phyloP scores from a whole-genome alignment of 805 yeast species.

The Helenozyma rhizophorensis region DNA sequence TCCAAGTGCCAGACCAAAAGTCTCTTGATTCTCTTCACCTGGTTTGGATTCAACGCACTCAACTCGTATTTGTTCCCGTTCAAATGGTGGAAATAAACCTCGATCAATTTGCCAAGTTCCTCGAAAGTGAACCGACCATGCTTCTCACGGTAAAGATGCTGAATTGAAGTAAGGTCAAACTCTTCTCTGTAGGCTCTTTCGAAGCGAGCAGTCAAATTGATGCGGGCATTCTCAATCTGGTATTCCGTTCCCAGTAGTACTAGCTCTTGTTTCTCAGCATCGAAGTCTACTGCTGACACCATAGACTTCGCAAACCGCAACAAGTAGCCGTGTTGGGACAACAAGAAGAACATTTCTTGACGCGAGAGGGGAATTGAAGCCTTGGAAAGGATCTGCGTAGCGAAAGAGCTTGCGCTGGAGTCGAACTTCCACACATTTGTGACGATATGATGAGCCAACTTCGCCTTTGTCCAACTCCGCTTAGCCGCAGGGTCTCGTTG shows the following conservation, averaged over 20 bases:
- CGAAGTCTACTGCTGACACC: conserved; percentile 37
- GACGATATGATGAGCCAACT: conserved; percentile 25
- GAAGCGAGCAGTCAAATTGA: conserved; percentile 32
- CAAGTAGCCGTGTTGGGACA: conserved; percentile 35
- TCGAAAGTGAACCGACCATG: conserved; percentile 22
- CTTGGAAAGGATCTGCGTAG: conserved; percentile 27
- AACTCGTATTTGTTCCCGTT: conserved; percentile 26
- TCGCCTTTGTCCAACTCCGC: conserved; percentile 9
- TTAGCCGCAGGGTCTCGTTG: conserved; percentile 1
- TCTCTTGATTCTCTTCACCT: conserved; percentile 33
- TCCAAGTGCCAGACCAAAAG: conserved; percentile 37
- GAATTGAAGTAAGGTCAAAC: conserved; percentile 29
- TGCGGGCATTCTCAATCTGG: conserved; percentile 42
- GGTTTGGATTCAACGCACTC: conserved; percentile 23
- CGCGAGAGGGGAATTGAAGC: conserved; percentile 28
- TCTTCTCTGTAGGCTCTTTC: conserved; percentile 22
- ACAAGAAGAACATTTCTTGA: conserved; percentile 37
- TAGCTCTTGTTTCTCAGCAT: conserved; percentile 24
- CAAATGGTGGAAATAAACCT: conserved; percentile 30
- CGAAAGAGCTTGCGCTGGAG: conserved; percentile 8
- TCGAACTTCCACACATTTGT: conserved; percentile 32
- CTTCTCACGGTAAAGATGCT: conserved; percentile 24
- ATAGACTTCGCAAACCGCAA: conserved; percentile 37
- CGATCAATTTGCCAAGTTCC: conserved; percentile 27
- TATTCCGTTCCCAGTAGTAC: conserved; percentile 36